Evolutionary conservation across 1,284 basidiomycete species (phyloP).

Genomic region (Meripilus lineatus): DNA sequence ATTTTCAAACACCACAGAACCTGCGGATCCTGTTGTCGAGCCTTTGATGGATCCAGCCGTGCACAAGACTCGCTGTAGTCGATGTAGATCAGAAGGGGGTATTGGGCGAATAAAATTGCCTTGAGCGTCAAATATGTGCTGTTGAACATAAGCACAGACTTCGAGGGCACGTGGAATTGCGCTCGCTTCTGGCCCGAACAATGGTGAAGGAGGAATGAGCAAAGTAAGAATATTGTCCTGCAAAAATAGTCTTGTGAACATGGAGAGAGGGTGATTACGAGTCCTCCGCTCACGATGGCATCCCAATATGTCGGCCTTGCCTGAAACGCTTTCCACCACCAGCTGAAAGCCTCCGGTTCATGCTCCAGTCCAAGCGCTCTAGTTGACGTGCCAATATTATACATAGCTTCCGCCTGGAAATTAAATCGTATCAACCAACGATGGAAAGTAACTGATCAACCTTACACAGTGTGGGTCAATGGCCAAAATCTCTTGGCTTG

Average conservation of each 20-base stretch:
- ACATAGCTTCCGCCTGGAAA: slow-evolving; percentile 40
- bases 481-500: slow-evolving; percentile 21
- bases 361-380: slow-evolving; percentile 28
- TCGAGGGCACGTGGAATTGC: slow-evolving; percentile 20
- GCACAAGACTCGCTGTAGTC: slow-evolving; percentile 22
- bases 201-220: too few relatives aligned
- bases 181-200: too few relatives aligned
- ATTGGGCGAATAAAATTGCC: slow-evolving; percentile 15
- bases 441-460: too few relatives aligned
- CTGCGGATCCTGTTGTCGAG: too few relatives aligned
- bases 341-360: slow-evolving; percentile 22
- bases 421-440: background rate
- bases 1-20: slow-evolving; percentile 17
- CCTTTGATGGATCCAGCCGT: slow-evolving; percentile 22
- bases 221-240: slow-evolving; percentile 24
- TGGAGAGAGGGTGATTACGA: background rate
- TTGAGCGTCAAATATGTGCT: slow-evolving; percentile 13
- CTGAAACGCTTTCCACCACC: slow-evolving; percentile 27
- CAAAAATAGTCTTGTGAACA: background rate
- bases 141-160: slow-evolving; percentile 20
- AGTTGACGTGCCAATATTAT: slow-evolving; percentile 47
- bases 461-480: slow-evolving; percentile 19
- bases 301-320: slow-evolving; percentile 23
- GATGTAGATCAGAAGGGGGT: slow-evolving; percentile 16
- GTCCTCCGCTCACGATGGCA: slow-evolving; percentile 20